A percentile compares a stretch with the other conserved stretches of the same genome.
These are phyloP conservation scores for Plasmodium chabaudi DNA, from an alignment of 169 alveolate genomes.

Conservation along the genomic window DNA sequence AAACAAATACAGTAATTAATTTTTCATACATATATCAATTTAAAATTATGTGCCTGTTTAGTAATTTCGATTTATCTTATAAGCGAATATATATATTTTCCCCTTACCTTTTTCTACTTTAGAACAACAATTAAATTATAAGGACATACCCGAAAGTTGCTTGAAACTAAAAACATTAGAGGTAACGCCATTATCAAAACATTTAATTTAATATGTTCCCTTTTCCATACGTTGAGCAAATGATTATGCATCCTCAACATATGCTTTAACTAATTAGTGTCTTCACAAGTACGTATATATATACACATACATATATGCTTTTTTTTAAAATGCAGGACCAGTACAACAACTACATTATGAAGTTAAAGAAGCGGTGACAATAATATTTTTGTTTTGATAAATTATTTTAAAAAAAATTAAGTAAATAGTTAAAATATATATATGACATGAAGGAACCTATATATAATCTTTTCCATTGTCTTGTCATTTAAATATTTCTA, in stretches of 20 bases:
- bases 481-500: conserved; percentile 12
- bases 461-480: neutral
- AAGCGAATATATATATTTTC: neutral
- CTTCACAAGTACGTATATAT: neutral
- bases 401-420: conserved; percentile 16
- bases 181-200: conserved; percentile 4
- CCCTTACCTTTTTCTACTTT: neutral
- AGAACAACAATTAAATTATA: conserved; percentile 65
- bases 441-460: conserved; percentile 2
- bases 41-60: neutral
- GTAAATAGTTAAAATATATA: conserved; percentile 11
- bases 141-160: conserved; percentile 76
- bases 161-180: conserved; percentile 69
- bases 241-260: no score
- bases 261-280: no score
- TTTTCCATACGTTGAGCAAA: no score
- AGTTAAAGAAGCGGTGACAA: conserved; percentile 45
- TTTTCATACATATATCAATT: conserved; percentile 8
- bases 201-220: no score
- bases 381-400: conserved; percentile 5
- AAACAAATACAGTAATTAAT: conserved; percentile 30
- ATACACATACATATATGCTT: conserved; percentile 1
- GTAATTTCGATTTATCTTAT: neutral
- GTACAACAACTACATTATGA: conserved; percentile 62
- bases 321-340: conserved; percentile 31